phyloP scores from a whole-genome alignment of 148 eudicot species.

The Linanthus parryae region DNA sequence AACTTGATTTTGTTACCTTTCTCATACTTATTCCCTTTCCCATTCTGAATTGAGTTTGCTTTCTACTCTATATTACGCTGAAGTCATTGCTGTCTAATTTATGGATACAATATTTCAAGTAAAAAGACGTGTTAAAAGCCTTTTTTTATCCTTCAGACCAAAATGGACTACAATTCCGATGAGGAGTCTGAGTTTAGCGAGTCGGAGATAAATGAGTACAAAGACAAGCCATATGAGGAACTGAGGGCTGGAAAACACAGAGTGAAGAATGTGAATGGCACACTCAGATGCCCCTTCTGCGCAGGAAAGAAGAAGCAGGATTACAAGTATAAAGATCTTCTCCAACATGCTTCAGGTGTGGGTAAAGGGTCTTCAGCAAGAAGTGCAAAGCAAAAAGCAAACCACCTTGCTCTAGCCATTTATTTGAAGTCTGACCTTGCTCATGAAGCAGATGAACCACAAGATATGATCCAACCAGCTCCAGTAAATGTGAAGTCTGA shows the following conservation, averaged over 20 bases:
- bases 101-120: too few species aligned
- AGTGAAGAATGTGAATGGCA: slow-evolving; percentile 49
- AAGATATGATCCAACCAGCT: slow-evolving; percentile 17
- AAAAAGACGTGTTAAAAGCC: too few species aligned
- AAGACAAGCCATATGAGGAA: slow-evolving; percentile 60
- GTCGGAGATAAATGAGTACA: slow-evolving; percentile 75
- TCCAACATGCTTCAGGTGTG: slow-evolving; percentile 73
- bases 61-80: too few species aligned
- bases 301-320: slow-evolving; percentile 93
- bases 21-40: too few species aligned
- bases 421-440: slow-evolving; percentile 49
- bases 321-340: slow-evolving; percentile 65
- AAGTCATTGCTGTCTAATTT: too few species aligned
- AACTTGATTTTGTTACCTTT: too few species aligned
- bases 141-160: too few species aligned
- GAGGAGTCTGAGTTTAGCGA: slow-evolving; percentile 83
- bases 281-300: slow-evolving; percentile 80
- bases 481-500: slow-evolving; percentile 22
- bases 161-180: slow-evolving; percentile 61
- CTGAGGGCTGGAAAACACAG: slow-evolving; percentile 44
- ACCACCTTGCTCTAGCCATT: slow-evolving; percentile 59
- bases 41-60: too few species aligned
- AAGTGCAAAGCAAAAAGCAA: slow-evolving; percentile 60
- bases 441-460: slow-evolving; percentile 14
- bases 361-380: slow-evolving; percentile 60